Conservation (phyloP, 805 yeast species). For the Maudiozyma turicensis region DNA sequence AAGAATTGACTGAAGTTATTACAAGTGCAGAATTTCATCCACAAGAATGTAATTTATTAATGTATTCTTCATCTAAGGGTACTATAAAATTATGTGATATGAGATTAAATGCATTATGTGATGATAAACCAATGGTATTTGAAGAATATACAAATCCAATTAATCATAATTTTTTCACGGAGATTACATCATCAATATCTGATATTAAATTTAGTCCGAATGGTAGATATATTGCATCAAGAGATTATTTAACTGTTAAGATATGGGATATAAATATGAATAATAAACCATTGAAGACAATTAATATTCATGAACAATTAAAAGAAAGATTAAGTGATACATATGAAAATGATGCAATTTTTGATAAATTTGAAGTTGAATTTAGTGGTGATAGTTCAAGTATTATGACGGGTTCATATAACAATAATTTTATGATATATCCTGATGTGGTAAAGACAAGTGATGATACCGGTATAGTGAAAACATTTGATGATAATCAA, state of each 20-base stretch:
- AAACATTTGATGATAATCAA: conserved; percentile 5
- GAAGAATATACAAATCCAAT: conserved; percentile 92
- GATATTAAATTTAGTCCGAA: conserved; percentile 88
- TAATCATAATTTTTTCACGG: conserved; percentile 92
- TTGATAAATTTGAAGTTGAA: conserved; percentile 95
- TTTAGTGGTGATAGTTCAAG: conserved; percentile 88
- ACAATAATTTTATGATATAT: conserved; percentile 93
- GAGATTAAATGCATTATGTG: conserved; percentile 93
- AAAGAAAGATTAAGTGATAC: conserved; percentile 92
- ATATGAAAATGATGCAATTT: conserved; percentile 95
- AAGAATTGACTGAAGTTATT: conserved; percentile 94
- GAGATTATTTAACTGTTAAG: conserved; percentile 95
- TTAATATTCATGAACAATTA: conserved; percentile 90
- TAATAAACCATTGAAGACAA: conserved; percentile 85
- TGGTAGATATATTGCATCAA: conserved; percentile 90
- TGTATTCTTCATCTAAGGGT: conserved; percentile 93
- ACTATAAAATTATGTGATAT: conserved; percentile 91
- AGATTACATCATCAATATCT: conserved; percentile 86
- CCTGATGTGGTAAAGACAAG: conserved; percentile 58
- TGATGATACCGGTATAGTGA: conserved; percentile 8
- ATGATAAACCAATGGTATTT: conserved; percentile 73
- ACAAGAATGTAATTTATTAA: conserved; percentile 77
- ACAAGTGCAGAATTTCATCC: conserved; percentile 98
- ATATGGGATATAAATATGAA: conserved; percentile 99
- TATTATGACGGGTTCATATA: conserved; percentile 94